These are phyloP conservation scores for Vishniacozyma victoriae DNA, from an alignment of 768 basidiomycete genomes.

Conservation along the genomic window DNA sequence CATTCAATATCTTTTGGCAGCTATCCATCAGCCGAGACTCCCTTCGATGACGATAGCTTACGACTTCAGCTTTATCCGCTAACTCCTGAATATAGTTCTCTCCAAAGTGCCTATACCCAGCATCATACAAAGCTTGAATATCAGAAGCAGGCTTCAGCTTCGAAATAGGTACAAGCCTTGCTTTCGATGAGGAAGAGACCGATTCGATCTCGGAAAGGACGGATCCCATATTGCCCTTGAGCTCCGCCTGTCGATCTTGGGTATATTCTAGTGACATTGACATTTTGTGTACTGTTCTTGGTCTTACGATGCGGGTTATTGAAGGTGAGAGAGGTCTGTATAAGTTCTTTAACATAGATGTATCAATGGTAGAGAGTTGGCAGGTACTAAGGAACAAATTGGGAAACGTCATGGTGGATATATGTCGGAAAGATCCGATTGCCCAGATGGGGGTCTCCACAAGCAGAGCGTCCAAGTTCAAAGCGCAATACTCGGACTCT, in stretches of 20 bases:
- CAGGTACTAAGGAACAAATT: too few species aligned
- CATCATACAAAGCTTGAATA: conserved; percentile 71
- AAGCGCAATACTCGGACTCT: too few species aligned
- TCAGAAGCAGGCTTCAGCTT: conserved; percentile 88
- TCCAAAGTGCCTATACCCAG: conserved; percentile 84
- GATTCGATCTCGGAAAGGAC: conserved; percentile 37
- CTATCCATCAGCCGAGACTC: conserved; percentile 48
- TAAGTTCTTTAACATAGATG: too few species aligned
- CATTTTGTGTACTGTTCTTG: neutral
- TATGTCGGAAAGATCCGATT: too few species aligned
- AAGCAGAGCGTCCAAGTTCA: too few species aligned
- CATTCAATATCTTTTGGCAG: conserved; percentile 83
- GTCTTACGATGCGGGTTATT: neutral
- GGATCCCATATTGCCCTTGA: conserved; percentile 41
- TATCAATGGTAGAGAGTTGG: too few species aligned
- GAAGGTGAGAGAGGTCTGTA: too few species aligned
- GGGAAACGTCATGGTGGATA: too few species aligned
- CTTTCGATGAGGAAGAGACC: conserved; percentile 24
- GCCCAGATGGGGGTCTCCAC: too few species aligned
- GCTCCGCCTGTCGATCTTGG: conserved; percentile 39
- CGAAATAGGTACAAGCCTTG: conserved; percentile 76
- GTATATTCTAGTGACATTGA: conserved; percentile 33
- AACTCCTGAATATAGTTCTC: conserved; percentile 97
- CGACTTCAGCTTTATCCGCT: conserved; percentile 72
- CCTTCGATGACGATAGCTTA: conserved; percentile 43